Base-by-base conservation (phyloP, 1,139 yeast species). In the Scheffersomyces stambukii region DNA sequence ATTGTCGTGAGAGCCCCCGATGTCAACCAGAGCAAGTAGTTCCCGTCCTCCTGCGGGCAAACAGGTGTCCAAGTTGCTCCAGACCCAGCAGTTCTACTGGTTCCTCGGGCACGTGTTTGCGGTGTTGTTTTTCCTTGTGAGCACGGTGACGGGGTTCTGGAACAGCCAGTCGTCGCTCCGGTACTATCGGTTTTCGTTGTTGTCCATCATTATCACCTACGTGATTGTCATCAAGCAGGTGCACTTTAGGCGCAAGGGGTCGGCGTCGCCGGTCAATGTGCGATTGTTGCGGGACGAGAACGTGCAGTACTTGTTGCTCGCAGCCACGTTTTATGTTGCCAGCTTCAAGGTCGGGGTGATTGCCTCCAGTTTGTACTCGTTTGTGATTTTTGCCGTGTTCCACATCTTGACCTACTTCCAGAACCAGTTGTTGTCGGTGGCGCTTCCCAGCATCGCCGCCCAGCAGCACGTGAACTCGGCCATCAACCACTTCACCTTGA, bases 361-460 rank as follows among this genome's bases (percentile, higher is more conserved):
- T 13, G 45, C 55, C 6, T 67, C 68, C n/a, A 52, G 64, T 7
- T 55, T 73, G 25, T 70, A 70, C 44, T 70, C 81, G 16, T 77
- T 73, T 36, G 58, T 64, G 4, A 69, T 77, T n/a, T 77, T 67
- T 50, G 72, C 81, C 1, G 37, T 71, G 3, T 77, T 77, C 58
- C 83, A 77, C 52, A 54, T 69, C 14, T 51, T 75, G 37, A 61
- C 65, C 21, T 77, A 77, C 51, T 64, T 73, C 47, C 70, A 64
- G 30, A 42, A 48, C 25, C 51, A 54, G 31, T 36, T 57, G 20
- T 44, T 57, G 24, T 36, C 40, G 8, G 38, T 46, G 10, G 41
- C 48, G 12, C 49, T 60, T 7, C 27, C 49, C 9, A 33, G 38
- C 10, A 29, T 52, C 10, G 35, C 36, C 6, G 19, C 35, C 6